These are phyloP conservation scores for Hymenoscyphus scutula DNA, from an alignment of 2,329 filamentous ascomycete species.

Conservation along the genomic window DNA sequence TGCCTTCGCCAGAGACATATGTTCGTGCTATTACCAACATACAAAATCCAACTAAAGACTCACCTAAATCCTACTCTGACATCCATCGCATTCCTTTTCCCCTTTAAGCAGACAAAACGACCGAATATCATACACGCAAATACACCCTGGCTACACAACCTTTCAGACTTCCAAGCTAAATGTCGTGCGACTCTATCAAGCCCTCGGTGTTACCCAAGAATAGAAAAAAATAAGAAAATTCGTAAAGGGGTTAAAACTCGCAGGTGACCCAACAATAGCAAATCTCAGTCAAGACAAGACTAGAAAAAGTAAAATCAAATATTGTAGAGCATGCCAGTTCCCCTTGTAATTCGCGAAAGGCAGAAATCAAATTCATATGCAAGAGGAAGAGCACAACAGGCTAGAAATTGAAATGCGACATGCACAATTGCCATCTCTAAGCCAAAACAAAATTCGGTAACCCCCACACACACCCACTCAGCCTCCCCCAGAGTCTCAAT, in stretches of 20 bases:
- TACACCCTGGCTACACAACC: neutral
- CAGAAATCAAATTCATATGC: neutral
- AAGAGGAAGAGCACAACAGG: neutral
- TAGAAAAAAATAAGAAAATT: neutral
- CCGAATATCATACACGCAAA: neutral
- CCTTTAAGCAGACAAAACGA: neutral
- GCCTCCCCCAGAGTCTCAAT: neutral
- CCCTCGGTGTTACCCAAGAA: neutral
- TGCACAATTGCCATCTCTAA: neutral
- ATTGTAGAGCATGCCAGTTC: too few relatives aligned
- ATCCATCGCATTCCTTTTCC: constrained; percentile 1
- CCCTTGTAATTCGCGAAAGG: too few relatives aligned
- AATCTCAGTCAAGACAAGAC: neutral
- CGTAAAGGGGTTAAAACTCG: neutral
- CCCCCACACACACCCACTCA: neutral
- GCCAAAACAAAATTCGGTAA: neutral
- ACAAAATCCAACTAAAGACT: too few relatives aligned
- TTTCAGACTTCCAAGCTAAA: neutral
- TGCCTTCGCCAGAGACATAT: neutral
- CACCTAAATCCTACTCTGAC: neutral
- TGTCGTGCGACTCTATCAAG: neutral
- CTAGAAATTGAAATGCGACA: neutral
- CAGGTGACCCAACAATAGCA: neutral
- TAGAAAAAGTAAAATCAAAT: too few relatives aligned
- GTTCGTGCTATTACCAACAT: too few relatives aligned